Percentiles rank a stretch among this genome's conserved stretches.
phyloP scores from a whole-genome alignment of 768 basidiomycete genomes.

The Hebeloma cylindrosporum region DNA sequence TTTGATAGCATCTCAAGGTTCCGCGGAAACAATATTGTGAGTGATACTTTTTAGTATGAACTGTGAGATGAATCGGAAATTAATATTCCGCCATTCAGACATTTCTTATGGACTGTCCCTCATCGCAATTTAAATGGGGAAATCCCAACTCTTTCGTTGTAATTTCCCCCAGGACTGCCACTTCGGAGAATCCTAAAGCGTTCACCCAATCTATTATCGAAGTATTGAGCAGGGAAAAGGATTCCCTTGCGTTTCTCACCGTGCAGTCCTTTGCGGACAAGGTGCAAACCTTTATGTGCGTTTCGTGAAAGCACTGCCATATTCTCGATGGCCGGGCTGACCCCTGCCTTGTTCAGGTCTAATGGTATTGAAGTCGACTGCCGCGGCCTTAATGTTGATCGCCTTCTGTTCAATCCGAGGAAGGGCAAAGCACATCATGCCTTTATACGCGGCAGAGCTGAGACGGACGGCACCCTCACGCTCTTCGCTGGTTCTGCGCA shows the following conservation, averaged over 20 bases:
- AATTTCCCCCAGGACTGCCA: background rate
- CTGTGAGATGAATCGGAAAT: no score
- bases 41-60: no score
- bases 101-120: background rate
- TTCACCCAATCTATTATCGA: background rate
- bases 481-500: background rate
- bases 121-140: background rate
- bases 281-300: background rate
- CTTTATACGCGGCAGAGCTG: background rate
- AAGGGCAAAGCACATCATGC: background rate
- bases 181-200: background rate
- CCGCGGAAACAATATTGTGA: slow-evolving; percentile 1
- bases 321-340: no score
- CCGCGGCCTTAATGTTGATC: background rate
- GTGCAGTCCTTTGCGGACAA: background rate
- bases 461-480: background rate
- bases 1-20: background rate
- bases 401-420: background rate
- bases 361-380: background rate
- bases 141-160: background rate
- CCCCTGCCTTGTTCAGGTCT: no score
- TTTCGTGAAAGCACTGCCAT: background rate
- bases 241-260: background rate
- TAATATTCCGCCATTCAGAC: no score
- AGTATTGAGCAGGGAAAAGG: background rate